Evolutionary conservation across 2,329 filamentous ascomycete genomes (phyloP), one percentile per base, ranked within the genome.

Genomic region (Beauveria sp.): DNA sequence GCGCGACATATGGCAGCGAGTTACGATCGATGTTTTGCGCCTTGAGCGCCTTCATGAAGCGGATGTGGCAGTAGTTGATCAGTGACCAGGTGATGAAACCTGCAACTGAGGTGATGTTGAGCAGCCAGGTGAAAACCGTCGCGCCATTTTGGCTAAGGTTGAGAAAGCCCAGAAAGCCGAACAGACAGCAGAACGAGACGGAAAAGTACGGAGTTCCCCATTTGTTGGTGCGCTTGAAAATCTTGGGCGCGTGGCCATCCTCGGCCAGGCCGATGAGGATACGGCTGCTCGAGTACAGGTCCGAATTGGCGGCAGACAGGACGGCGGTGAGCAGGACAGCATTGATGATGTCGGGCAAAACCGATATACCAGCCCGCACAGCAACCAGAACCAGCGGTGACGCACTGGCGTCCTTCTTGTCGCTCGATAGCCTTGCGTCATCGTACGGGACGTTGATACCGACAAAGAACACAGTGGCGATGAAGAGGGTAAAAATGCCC

Each of bases 271-370:
- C 85, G 64, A 90, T 79, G 42, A 91, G 78, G 46, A 88, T 86
- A 26, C 88, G 85, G 62, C 83, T 87, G 63, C 85, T 86, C 47
- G 87, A 88, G 75, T 90, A 91, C 63, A 92, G 81, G 74, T 90
- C 90, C 16, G 88, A 89, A 74, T 89, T 91, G 63, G 88, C 90
- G 6, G 90, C 89, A 0, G 88, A 90, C 66, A 91, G 84, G 8
- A 92, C 90, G 3, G 89, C 89, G 0, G 89, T 90, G 24, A 93
- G 78, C 10, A 93, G 83, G 8, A 91, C 86, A 18, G 85, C 89
- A 72, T 93, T 93, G 78, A 93, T 86, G 70, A 93, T 86, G 67
- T 84, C 77, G 6, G 85, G 82, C 4, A 91, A 81, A 3, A 83
- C 81, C 8, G 77, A 75, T 62, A 90, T 85, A 46, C 87, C 87